Evolutionary conservation across 768 basidiomycete genomes (phyloP), one percentile per base, ranked within the genome.

Genomic region (Boletellus sp.): DNA sequence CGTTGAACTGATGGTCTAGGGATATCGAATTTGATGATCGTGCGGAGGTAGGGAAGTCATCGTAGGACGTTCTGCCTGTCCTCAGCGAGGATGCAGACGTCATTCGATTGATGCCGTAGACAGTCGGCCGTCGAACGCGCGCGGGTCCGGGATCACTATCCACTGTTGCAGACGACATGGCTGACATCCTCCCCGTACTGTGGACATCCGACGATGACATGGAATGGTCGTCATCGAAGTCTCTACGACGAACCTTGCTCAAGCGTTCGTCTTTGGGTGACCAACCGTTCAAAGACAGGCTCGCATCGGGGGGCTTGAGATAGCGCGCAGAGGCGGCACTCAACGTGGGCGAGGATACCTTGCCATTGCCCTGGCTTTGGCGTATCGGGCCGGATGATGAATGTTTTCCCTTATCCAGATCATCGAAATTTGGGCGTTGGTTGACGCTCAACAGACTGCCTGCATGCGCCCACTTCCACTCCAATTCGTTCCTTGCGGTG

Each of bases 221-320:
- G 26, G 92, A 94, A 62, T 88, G 90, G 60, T 92, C 91, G 62
- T 93, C 92, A 69, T 94, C 92, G 57, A 79, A 86, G 59, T 92
- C 89, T 63, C 88, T 74, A 63, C 87, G 79, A 55, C 91, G 80
- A 53, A 82, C 87, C 74, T 94, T 94, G 47, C 78, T 71, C 62
- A 85, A 67, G 22, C 85, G 78, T 62, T 87, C 85, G 42, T 78
- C 77, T 40, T 75, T 72, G 15, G 66, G 59, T 42, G 55, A 22
- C 67, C 81, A 78, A 52, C 76, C 79, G 51, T 66, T 70, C 22
- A 63, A 54, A 28, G 63, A 69, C 43, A 63, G 54, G 10, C 65
- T 63, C 16, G 61, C 64, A 36, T 75, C 74, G 42, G 54, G 65
- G 15, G 66, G 70, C 46, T 70, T 68, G 40, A 65, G 60, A 61